These are phyloP conservation scores for Carallia pectinifolia DNA, from an alignment of 345 rosid species.

Conservation along the genomic window DNA sequence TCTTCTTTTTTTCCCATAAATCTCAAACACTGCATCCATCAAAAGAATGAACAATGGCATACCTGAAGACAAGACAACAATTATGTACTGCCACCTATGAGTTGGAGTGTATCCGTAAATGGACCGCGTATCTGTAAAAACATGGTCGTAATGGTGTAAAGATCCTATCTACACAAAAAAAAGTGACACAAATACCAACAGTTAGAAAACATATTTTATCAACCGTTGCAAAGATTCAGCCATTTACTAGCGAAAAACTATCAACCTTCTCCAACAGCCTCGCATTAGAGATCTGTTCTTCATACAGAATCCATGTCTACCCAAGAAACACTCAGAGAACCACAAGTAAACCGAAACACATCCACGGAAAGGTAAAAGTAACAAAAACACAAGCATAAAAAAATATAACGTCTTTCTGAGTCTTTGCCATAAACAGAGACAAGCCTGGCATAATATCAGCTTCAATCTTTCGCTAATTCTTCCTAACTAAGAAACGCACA, in stretches of 20 bases:
- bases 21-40: not conserved
- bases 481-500: conserved; percentile 22
- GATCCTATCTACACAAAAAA: conserved; percentile 56
- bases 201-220: conserved; percentile 5
- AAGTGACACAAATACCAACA: conserved; percentile 6
- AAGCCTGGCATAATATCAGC: conserved; percentile 69
- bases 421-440: conserved; percentile 54
- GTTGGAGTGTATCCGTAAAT: conserved; percentile 82
- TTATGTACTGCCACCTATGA: conserved; percentile 93
- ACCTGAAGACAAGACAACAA: conserved; percentile 89
- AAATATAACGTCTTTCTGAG: not conserved
- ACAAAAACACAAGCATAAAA: not conserved
- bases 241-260: not conserved
- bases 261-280: conserved; percentile 76
- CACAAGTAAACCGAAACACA: not conserved
- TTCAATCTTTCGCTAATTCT: conserved; percentile 85
- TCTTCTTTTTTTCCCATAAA: too few relatives aligned
- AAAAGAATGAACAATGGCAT: conserved; percentile 2
- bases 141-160: conserved; percentile 75
- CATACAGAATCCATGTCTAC: conserved; percentile 89
- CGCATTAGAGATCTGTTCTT: conserved; percentile 61
- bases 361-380: not conserved
- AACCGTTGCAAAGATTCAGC: not conserved
- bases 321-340: conserved; percentile 8
- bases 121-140: conserved; percentile 74